Percentiles rank a stretch among this genome's conserved stretches.
These are phyloP conservation scores for Nemophila menziesii DNA, from an alignment of 257 asterid species.

Conservation along the genomic window DNA sequence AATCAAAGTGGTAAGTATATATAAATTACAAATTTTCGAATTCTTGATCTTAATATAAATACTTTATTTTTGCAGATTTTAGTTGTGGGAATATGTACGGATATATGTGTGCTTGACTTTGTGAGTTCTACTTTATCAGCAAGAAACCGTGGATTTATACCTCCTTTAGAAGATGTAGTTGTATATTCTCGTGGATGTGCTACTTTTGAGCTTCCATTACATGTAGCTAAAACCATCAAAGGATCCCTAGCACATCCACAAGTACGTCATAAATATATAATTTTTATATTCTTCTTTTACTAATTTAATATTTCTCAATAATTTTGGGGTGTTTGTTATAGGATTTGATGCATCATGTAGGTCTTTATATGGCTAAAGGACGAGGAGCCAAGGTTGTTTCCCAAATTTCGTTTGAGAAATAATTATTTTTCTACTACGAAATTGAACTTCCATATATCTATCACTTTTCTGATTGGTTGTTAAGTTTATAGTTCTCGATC, in stretches of 20 bases:
- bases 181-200: constrained; percentile 86
- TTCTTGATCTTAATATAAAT: neutral
- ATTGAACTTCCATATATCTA: too few species aligned
- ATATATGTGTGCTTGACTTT: constrained; percentile 79
- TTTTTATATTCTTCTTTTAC: neutral
- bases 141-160: constrained; percentile 53
- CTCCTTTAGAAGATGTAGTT: constrained; percentile 58
- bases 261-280: constrained; percentile 24
- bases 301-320: neutral
- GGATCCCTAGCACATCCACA: constrained; percentile 88
- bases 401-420: constrained; percentile 29
- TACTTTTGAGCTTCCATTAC: constrained; percentile 65
- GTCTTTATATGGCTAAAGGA: constrained; percentile 73
- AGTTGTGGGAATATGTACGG: constrained; percentile 89
- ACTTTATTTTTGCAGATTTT: constrained; percentile 34
- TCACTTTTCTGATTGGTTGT: too few species aligned
- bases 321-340: constrained; percentile 10
- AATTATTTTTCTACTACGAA: too few species aligned
- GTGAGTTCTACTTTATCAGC: constrained; percentile 71
- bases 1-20: constrained; percentile 49
- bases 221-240: constrained; percentile 40
- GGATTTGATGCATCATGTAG: constrained; percentile 80
- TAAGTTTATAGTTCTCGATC: too few species aligned
- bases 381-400: constrained; percentile 85
- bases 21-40: neutral